phyloP scores from a whole-genome alignment of 2,329 filamentous ascomycete genomes.

The Botrytis tulipae region DNA sequence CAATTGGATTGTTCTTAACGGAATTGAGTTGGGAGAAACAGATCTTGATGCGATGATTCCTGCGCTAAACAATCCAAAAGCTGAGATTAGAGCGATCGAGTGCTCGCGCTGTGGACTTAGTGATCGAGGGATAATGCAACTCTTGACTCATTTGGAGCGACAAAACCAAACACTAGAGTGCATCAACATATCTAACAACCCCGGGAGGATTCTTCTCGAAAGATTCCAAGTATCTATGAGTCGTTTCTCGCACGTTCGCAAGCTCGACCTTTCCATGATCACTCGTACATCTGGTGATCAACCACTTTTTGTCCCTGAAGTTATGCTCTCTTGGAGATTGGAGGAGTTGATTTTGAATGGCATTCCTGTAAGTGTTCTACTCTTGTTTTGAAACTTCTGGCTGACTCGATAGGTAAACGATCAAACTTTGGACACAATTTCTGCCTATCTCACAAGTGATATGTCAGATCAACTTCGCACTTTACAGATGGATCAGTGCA shows the following conservation, averaged over 20 bases:
- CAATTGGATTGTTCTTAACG: constrained; percentile 68
- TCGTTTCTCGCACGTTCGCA: constrained; percentile 64
- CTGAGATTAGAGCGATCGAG: constrained; percentile 66
- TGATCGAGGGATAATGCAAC: constrained; percentile 57
- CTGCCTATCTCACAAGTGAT: constrained; percentile 60
- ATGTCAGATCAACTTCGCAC: constrained; percentile 60
- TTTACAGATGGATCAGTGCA: constrained; percentile 65
- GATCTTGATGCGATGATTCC: constrained; percentile 64
- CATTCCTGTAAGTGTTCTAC: constrained; percentile 45
- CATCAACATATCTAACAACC: constrained; percentile 65
- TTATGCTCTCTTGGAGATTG: constrained; percentile 63
- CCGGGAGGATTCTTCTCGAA: constrained; percentile 61
- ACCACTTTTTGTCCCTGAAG: constrained; percentile 63
- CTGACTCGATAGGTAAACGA: constrained; percentile 50
- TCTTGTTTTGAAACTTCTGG: background rate
- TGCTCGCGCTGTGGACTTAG: constrained; percentile 61
- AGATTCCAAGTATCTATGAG: constrained; percentile 66
- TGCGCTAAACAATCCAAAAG: constrained; percentile 62
- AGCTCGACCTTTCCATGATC: constrained; percentile 64
- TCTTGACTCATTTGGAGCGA: constrained; percentile 61
- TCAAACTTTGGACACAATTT: constrained; percentile 62
- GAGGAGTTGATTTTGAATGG: constrained; percentile 65
- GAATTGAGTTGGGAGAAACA: constrained; percentile 67
- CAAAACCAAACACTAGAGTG: constrained; percentile 67
- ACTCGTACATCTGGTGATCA: constrained; percentile 61